A percentile compares a stretch with the other conserved stretches of the same genome.
Evolutionary conservation across 129 eudicot genomes (phyloP).

Genomic region (Tagetes erecta): DNA sequence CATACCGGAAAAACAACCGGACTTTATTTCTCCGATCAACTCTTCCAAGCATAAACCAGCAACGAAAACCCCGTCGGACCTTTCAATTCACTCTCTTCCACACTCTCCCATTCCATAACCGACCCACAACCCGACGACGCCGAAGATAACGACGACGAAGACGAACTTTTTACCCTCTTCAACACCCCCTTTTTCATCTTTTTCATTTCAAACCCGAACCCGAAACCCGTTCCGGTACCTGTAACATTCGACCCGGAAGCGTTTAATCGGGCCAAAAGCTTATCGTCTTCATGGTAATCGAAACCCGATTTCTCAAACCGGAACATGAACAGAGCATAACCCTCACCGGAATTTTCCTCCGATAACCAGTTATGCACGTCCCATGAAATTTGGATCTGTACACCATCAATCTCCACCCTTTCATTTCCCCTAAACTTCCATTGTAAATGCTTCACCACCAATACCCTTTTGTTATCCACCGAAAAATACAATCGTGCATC

Average conservation of each 20-base stretch:
- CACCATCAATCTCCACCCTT: slow-evolving; percentile 61
- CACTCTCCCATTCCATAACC: slow-evolving; percentile 84
- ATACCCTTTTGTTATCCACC: slow-evolving; percentile 51
- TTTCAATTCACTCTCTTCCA: slow-evolving; percentile 70
- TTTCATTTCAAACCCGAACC: slow-evolving; percentile 55
- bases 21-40: slow-evolving; percentile 20
- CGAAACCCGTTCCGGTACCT: slow-evolving; percentile 36
- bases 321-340: slow-evolving; percentile 67
- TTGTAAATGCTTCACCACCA: slow-evolving; percentile 55
- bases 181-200: slow-evolving; percentile 59
- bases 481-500: slow-evolving; percentile 43
- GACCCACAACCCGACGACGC: slow-evolving; percentile 65
- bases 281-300: slow-evolving; percentile 36
- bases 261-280: slow-evolving; percentile 30
- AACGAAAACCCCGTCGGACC: slow-evolving; percentile 70
- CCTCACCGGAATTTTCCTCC: slow-evolving; percentile 50
- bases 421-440: slow-evolving; percentile 86
- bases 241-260: slow-evolving; percentile 26
- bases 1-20: neutral
- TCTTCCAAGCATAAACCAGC: slow-evolving; percentile 83
- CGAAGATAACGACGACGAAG: slow-evolving; percentile 60
- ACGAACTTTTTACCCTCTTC: slow-evolving; percentile 42
- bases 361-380: slow-evolving; percentile 72
- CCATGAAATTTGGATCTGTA: slow-evolving; percentile 62
- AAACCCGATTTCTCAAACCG: slow-evolving; percentile 49